These are phyloP conservation scores for Puccinia polysora DNA, from an alignment of 1,284 basidiomycete genomes.

Conservation along the genomic window DNA sequence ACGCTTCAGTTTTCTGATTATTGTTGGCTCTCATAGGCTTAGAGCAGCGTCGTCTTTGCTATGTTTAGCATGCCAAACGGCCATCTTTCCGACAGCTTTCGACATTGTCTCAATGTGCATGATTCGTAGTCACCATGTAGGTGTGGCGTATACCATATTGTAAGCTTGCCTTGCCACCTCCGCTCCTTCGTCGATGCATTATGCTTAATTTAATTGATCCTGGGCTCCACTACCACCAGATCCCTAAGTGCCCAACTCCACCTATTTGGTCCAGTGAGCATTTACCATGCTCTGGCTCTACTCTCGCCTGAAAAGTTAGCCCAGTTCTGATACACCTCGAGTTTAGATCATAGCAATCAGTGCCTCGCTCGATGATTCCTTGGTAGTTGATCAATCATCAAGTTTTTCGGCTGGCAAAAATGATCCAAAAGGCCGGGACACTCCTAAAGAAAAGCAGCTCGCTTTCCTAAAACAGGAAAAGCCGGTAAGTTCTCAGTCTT, in stretches of 20 bases:
- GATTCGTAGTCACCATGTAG: neutral
- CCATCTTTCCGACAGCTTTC: conserved; percentile 16
- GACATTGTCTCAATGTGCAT: conserved; percentile 9
- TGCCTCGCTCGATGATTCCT: conserved; percentile 10
- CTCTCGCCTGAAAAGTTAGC: neutral
- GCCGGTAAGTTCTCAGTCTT: too few relatives aligned
- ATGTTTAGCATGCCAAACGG: conserved; percentile 18
- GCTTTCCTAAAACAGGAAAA: too few relatives aligned
- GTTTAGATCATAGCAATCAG: conserved; percentile 25
- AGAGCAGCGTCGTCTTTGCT: neutral
- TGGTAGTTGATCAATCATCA: too few relatives aligned
- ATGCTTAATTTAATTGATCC: neutral
- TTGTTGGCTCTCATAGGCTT: neutral
- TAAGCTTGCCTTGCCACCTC: neutral
- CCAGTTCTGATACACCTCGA: neutral
- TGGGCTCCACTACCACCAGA: neutral
- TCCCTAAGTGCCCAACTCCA: conserved; percentile 22
- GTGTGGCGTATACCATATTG: conserved; percentile 2
- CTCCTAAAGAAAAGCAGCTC: too few relatives aligned
- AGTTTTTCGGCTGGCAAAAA: too few relatives aligned
- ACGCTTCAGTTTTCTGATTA: neutral
- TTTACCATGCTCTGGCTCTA: neutral
- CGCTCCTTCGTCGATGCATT: neutral
- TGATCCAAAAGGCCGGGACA: too few relatives aligned
- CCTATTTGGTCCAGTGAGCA: conserved; percentile 25